A percentile compares a stretch with the other conserved stretches of the same genome.
phyloP scores from a whole-genome alignment of 139 green algal genomes.

The Penium margaritaceum region DNA sequence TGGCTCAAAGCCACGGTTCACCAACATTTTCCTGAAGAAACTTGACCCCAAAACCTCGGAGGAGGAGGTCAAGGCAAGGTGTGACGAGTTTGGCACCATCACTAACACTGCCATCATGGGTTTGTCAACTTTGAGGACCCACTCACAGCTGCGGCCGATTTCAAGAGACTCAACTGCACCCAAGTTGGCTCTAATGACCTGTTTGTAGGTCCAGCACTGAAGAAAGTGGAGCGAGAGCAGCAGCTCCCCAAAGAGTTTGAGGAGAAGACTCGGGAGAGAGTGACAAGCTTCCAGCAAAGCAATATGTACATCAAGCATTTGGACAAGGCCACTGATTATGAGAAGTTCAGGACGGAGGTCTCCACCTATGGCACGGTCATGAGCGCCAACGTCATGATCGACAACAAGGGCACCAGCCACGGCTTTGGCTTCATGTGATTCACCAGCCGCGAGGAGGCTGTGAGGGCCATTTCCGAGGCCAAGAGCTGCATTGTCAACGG shows the following conservation, averaged over 20 bases:
- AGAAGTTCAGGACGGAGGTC: no score
- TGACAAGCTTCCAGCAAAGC: slow-evolving; percentile 47
- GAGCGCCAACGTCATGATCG: no score
- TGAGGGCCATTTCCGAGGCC: no score
- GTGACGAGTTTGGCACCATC: slow-evolving; percentile 41
- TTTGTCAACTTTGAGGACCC: slow-evolving; percentile 58
- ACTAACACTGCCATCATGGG: slow-evolving; percentile 44
- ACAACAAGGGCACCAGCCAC: no score
- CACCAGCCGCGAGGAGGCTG: no score
- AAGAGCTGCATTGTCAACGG: no score
- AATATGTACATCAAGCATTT: slow-evolving; percentile 62
- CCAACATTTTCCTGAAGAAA: slow-evolving; percentile 58
- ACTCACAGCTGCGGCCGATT: slow-evolving; percentile 36
- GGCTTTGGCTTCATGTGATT: no score
- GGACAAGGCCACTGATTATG: slow-evolving; percentile 51
- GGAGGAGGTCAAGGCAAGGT: slow-evolving; percentile 47
- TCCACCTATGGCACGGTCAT: no score
- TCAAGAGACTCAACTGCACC: slow-evolving; percentile 41
- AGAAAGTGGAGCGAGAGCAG: slow-evolving; percentile 54
- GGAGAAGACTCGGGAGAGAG: slow-evolving; percentile 44
- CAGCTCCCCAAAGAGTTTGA: slow-evolving; percentile 53
- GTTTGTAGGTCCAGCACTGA: slow-evolving; percentile 53
- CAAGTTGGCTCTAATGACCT: slow-evolving; percentile 45
- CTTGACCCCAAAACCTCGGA: slow-evolving; percentile 41
- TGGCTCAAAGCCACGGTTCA: no score